Evolutionary conservation across 345 rosid species (phyloP), one percentile per base, ranked within the genome.

Genomic region (Hibiscus mutabilis): DNA sequence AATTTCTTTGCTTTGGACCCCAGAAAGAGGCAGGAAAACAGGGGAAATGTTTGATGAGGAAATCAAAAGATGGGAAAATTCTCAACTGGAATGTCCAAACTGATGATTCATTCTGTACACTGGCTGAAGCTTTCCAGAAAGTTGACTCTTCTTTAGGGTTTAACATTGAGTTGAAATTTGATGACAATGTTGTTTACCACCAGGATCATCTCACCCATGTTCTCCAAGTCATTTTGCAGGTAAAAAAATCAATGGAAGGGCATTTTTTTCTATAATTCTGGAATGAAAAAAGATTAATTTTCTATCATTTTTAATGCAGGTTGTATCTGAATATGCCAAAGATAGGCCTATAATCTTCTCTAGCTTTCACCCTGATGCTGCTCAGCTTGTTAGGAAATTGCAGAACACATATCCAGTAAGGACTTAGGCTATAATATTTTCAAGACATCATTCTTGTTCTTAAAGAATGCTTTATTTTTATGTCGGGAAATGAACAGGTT

Each of bases 301-400:
- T n/a, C n/a, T n/a, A n/a, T n/a, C n/a, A n/a, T n/a, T n/a, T 25
- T 25, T 25, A 25, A 25, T 25, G 2, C 60, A 89, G 91, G 96
- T 92, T 35, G 94, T 95, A 24, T 85, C 65, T 56, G 86, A 81
- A 44, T 80, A 72, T 79, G 96, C 82, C 10, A 73, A 80, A 49
- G 86, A 76, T 15, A 86, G 97, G 69, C 88, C 94, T 25, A 83
- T 92, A 65, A 85, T 90, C 70, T 96, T 96, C 84, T 96, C 98
- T 37, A 81, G 84, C 22, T 95, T 96, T 79, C 98, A 96, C 11
- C 99, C 99, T 3, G 98, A 92, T 74, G 98, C 98, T 1, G 98
- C 94, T 5, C 60, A 82, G 37, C 89, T 92, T 11, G 52, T 90
- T 58, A 81, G 88, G 76, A 87, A 91, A 74, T 73, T 92, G 29